Percentiles rank a stretch among this genome's conserved stretches.
These are phyloP conservation scores for Aspergillus sojae DNA, from an alignment of 2,329 filamentous ascomycete species.

Conservation along the genomic window DNA sequence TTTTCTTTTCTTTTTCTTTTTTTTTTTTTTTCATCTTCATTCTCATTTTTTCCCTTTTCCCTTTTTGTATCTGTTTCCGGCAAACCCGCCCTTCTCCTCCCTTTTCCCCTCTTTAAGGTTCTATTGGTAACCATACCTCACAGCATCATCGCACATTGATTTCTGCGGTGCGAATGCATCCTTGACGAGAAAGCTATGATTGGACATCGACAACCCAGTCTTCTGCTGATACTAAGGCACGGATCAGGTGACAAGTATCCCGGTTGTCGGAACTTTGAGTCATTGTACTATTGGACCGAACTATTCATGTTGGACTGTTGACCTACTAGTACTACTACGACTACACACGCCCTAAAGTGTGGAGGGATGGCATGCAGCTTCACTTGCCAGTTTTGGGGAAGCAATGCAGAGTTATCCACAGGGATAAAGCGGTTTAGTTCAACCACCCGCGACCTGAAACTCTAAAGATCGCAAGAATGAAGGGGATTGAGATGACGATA, in stretches of 20 bases:
- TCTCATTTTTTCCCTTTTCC: background rate
- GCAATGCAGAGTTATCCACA: slow-evolving; percentile 13
- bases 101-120: background rate
- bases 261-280: slow-evolving; percentile 11
- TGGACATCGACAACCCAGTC: background rate
- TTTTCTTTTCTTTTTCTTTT: background rate
- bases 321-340: background rate
- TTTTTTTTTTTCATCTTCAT: background rate
- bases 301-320: slow-evolving; percentile 2
- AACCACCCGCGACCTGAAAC: background rate
- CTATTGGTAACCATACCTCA: background rate
- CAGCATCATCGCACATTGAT: background rate
- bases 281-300: slow-evolving; percentile 6
- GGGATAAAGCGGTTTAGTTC: slow-evolving; percentile 12
- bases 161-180: background rate
- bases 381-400: background rate
- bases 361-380: slow-evolving; percentile 10
- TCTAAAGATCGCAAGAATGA: slow-evolving; percentile 6
- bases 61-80: background rate
- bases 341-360: background rate
- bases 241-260: slow-evolving; percentile 16
- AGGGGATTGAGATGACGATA: slow-evolving; percentile 22
- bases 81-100: background rate
- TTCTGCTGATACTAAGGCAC: background rate
- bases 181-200: background rate